Base-by-base conservation (phyloP, 495 filamentous ascomycete genomes). In the Xylaria scruposa region DNA sequence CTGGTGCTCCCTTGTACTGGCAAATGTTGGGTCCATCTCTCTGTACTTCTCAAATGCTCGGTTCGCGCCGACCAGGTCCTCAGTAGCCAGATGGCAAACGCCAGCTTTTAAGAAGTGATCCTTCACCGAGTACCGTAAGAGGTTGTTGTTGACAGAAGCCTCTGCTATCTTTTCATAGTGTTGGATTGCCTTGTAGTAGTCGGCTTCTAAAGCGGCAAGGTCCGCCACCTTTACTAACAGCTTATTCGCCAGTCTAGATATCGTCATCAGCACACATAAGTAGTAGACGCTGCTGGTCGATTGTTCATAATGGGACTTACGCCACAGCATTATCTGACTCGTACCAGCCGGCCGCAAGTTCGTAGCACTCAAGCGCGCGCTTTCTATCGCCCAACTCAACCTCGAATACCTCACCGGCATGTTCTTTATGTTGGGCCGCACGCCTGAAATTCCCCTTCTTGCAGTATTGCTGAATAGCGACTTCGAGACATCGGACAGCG, bases 51-150 rank as follows among this genome's bases (percentile, higher is more conserved):
- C 90, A 26, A 97, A 81, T 33, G 94, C 94, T 42, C 92, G 90
- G 74, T 90, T 91, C 7, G 90, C 85, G 26, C 88, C 91, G 56
- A 97, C 91, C 72, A 91, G 81, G 77, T 97, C 94, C 73, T 89
- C 89, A 54, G 88, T 88, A 67, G 93, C 92, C 47, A 97, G 85
- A 73, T 92, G 89, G 81, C 92, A 95, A 64, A 98, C 90, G 47
- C 93, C 94, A 0, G 93, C 93, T 85, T 97, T 97, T 71, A 97
- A 83, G 79, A 97, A 91, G 82, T 97, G 97, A 64, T 97, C 93
- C 81, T 97, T 97, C 68, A 97, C 91, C 19, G 90, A 93, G 88
- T 91, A 97, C 76, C 90, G 93, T 93, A 97, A 94, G 72, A 94
- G 79, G 76, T 92, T 91, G 81, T 94, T 95, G 78, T 88, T 87